phyloP scores from a whole-genome alignment of 257 asterid genomes.

The Haberlea rhodopensis region DNA sequence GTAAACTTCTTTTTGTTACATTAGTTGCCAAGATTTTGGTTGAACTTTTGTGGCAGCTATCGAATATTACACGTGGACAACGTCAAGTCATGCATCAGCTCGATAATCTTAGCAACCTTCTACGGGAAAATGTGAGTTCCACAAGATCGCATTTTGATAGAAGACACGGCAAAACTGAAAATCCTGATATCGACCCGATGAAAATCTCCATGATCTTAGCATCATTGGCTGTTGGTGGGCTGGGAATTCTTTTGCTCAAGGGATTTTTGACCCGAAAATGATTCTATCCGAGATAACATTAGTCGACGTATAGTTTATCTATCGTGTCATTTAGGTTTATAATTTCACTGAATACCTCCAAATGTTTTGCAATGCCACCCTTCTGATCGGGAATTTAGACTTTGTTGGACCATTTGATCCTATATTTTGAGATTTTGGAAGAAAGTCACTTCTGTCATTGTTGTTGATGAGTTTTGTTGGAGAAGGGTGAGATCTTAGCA shows the following conservation, averaged over 20 bases:
- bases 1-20: not conserved
- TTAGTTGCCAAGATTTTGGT: not conserved
- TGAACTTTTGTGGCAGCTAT: conserved; percentile 38
- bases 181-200: conserved; percentile 10
- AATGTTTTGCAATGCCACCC: conserved; percentile 26
- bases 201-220: conserved; percentile 30
- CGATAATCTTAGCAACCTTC: conserved; percentile 58
- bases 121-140: conserved; percentile 25
- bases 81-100: conserved; percentile 81
- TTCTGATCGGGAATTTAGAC: conserved; percentile 29
- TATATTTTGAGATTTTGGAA: conserved; percentile 7
- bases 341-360: conserved; percentile 19
- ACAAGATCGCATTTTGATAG: conserved; percentile 19
- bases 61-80: conserved; percentile 64
- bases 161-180: conserved; percentile 18
- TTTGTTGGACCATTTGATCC: conserved; percentile 3
- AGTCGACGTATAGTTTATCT: conserved; percentile 17
- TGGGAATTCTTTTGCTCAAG: conserved; percentile 42
- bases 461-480: conserved; percentile 26
- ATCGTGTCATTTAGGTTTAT: too few relatives aligned
- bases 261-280: conserved; percentile 32
- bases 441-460: too few relatives aligned
- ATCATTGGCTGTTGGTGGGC: conserved; percentile 46
- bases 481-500: conserved; percentile 36
- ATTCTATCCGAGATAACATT: conserved; percentile 18